These are phyloP conservation scores for Epichloe gansuensis DNA, from an alignment of 2,329 filamentous ascomycete genomes.

Conservation along the genomic window DNA sequence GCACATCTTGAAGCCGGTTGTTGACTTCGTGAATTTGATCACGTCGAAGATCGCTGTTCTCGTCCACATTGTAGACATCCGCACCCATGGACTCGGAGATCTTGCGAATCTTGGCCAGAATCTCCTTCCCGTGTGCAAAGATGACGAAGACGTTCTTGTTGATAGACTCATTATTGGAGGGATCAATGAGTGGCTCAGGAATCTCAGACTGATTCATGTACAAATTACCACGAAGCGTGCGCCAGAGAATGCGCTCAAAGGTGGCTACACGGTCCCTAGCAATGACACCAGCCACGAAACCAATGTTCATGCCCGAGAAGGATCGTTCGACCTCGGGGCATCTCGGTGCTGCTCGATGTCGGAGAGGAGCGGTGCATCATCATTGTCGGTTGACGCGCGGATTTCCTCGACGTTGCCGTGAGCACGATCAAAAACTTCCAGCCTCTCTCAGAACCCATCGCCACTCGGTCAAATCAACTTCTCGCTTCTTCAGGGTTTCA, in stretches of 20 bases:
- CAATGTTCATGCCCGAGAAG: slow-evolving; percentile 97
- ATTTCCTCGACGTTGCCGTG: slow-evolving; percentile 97
- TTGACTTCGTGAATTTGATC: slow-evolving; percentile 98
- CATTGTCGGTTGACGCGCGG: slow-evolving; percentile 74
- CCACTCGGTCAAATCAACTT: slow-evolving; percentile 96
- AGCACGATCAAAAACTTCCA: slow-evolving; percentile 90
- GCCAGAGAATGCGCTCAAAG: slow-evolving; percentile 96
- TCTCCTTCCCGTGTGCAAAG: slow-evolving; percentile 96
- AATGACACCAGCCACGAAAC: slow-evolving; percentile 95
- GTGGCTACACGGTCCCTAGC: slow-evolving; percentile 82
- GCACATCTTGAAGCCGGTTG: slow-evolving; percentile 77
- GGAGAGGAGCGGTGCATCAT: slow-evolving; percentile 84
- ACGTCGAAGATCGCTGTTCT: slow-evolving; percentile 87
- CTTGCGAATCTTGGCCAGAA: slow-evolving; percentile 96
- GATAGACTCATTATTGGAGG: slow-evolving; percentile 79
- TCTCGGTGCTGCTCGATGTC: slow-evolving; percentile 77
- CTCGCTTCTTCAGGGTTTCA: slow-evolving; percentile 93
- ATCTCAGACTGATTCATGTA: slow-evolving; percentile 99
- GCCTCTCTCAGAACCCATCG: slow-evolving; percentile 95
- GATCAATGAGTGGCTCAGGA: slow-evolving; percentile 81
- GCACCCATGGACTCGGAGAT: slow-evolving; percentile 96
- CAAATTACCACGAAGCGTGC: slow-evolving; percentile 89
- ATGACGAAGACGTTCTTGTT: slow-evolving; percentile 99
- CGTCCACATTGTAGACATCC: slow-evolving; percentile 91
- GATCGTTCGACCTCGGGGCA: slow-evolving; percentile 63